Evolutionary conservation across 495 filamentous ascomycete genomes (phyloP), one percentile per base, ranked within the genome.

Genomic region (Daldinia childiae): DNA sequence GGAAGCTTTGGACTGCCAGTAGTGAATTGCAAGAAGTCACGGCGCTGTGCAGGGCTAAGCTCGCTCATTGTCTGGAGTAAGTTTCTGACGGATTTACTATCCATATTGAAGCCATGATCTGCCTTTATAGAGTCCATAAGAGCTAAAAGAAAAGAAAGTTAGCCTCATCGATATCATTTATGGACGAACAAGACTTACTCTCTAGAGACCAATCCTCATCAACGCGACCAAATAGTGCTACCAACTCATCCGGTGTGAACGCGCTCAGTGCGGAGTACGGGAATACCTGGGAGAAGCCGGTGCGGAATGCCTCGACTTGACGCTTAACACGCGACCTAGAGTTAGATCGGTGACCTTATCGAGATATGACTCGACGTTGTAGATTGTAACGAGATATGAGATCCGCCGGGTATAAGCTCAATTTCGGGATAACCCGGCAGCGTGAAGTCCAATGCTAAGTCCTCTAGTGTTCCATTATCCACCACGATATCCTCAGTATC

Each of bases 91-190:
- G 93, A 97, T 84, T 91, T 93, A 85, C 96, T 98, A 73, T 99
- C 96, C 90, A 99, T 95, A 71, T 98, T 98, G 84, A 93, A 99
- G 4, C 96, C 96, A 77, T 99, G 96, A 75, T 99, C 96, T n/a
- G 96, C 96, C 83, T 98, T 99, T 80, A 99, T 94, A 2, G 95
- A 97, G 76, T 99, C 96, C 88, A 95, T 97, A 26, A 99, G 85
- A 39, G 95, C 93, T 96, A 75, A 26, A 29, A 6, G 63, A 71
- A 62, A 81, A 68, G 32, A 51, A 61, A 15, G 68, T 76, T 71
- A 78, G 64, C 54, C 48, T 60, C 9, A 17, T n/a, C n/a, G 17
- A 0, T 27, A 51, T 17, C 2, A 29, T 17, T 57, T 41, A 0
- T 6, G 3, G 12, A 4, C 6, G 32, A 5, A 36, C 4, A 24